Evolutionary conservation across 441 rosid genomes (phyloP), one percentile per base, ranked within the genome.

Genomic region (Adansonia grandidieri): DNA sequence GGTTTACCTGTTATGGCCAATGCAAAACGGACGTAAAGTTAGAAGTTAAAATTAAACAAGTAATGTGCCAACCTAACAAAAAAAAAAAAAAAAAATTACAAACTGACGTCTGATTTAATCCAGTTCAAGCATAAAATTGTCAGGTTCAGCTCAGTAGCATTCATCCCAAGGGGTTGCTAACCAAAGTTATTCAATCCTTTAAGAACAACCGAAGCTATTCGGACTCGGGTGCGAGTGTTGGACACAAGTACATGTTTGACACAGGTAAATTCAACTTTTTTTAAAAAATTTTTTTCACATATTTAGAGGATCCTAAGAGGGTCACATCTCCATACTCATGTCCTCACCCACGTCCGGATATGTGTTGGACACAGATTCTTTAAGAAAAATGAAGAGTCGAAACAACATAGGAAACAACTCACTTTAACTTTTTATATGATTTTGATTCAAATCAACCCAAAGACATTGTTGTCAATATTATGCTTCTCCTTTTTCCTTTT

Each of bases 1-100:
- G 96, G 91, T 95, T 95, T 72, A 92, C 98, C 98, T 95, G 91
- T 58, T 81, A 77, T 48, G 57, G 24, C 32, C 19, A 11, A 66
- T 24, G 60, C 71, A 84, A 54, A 54, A 42, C 4, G 2, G 66
- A 44, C 37, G 47, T 1, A 2, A 15, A 60, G 50, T 44, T 62
- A 14, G 70, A 76, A 15, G 61, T 77, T 73, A 50, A 45, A 28
- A 51, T 15, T 14, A 50, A 51, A 6, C 47, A 37, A 42, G 28
- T 47, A 22, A 19, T 53, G 10, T 14, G 1, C 17, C 20, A 20
- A 47, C 32, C 22, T 13, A 68, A 11, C 19, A 32, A 28, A 28
- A 28, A 28, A 28, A 28, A 28, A 28, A 28, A 28, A 28, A 28
- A 28, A 28, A 24, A 44, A 67, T 54, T 17, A 28, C 28, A 19